Evolutionary conservation across 331 rosid genomes (phyloP), one percentile per base, ranked within the genome.

Genomic region (Prunus yedoensis): DNA sequence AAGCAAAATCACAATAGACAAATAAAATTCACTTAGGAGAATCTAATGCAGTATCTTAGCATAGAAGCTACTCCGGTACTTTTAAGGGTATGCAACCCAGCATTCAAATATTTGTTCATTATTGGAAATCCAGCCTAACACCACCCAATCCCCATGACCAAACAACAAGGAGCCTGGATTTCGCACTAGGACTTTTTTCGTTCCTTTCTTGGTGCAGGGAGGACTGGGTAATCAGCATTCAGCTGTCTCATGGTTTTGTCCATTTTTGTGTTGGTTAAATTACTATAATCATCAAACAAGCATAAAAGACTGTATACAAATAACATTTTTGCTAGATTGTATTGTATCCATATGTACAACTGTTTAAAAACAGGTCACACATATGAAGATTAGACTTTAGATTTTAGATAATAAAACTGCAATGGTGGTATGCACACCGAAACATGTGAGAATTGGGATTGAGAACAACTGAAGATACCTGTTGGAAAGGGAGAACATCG

Each of bases 401-500:
- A 32, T 16, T 17, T 47, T 47, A 2, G 16, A 47, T 47, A 10
- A 30, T 5, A 38, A 66, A 67, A 13, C n/a, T 45, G 4, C 28
- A 41, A 65, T 14, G 10, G 20, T 7, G 17, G 38, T 21, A 21
- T 66, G 56, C 53, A 67, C 2, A 43, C 54, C 38, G 12, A 6
- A 43, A 23, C 30, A 51, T 15, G 16, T 35, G 47, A 70, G 50
- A 74, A 65, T 25, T 67, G 49, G 8, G 3, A 52, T 46, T 49
- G 75, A 57, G 66, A 16, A 61, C 14, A 64, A 32, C 1, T 70
- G 74, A 68, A 1, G 8, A 70, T 85, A 93, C 98, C 98, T 94
- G 98, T 68, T 94, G 98, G 83, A 94, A 94, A 76, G 97, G 83
- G 67, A 94, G 93, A 82, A 90, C 95, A 74, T 94, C 98, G 73